Evolutionary conservation across 768 basidiomycete genomes (phyloP), one percentile per base, ranked within the genome.

Genomic region (Phylloporus sp.): DNA sequence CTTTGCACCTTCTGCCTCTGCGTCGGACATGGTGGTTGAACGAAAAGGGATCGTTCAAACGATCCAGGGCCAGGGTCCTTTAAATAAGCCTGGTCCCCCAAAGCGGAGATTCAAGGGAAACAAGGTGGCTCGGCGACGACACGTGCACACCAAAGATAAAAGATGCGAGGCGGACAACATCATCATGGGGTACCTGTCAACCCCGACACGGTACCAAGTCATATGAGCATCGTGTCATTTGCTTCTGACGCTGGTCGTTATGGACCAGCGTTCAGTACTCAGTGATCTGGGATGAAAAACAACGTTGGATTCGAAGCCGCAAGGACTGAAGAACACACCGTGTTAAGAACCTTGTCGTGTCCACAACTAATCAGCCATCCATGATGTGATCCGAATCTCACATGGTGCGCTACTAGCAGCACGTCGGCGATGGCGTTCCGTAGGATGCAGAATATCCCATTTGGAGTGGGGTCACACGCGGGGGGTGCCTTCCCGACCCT

Each of bases 1-100:
- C 39, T 68, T 70, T 41, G 48, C 59, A 27, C 44, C 32, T 26
- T 59, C 62, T 45, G 22, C 47, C 29, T 49, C 36, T 9, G 54
- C 26, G 23, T 61, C 53, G 27, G 65, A 51, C 67, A 69, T 69
- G 56, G 36, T 31, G 32, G 47, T 24, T 22, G 10, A 22, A 27
- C 0, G 43, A 26, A 36, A 50, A 24, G 26, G 8, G 12, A 1
- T 4, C 12, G 24, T 18, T 16, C 20, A 16, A 23, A 45, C 44
- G 15, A 7, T 28, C 18, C 45, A 20, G 8, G 36, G 46, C 8
- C 2, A 7, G 36, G 38, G 18, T 23, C 15, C 22, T 31, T 49
- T 43, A 43, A 28, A 49, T 32, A 49, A 12, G 39, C 31, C 10
- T 32, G 41, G 28, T 4, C 12, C 11, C 22, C 23, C 18, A 20